Evolutionary conservation across 2,329 filamentous ascomycete genomes (phyloP).

Genomic region (Sporothrix brasiliensis): DNA sequence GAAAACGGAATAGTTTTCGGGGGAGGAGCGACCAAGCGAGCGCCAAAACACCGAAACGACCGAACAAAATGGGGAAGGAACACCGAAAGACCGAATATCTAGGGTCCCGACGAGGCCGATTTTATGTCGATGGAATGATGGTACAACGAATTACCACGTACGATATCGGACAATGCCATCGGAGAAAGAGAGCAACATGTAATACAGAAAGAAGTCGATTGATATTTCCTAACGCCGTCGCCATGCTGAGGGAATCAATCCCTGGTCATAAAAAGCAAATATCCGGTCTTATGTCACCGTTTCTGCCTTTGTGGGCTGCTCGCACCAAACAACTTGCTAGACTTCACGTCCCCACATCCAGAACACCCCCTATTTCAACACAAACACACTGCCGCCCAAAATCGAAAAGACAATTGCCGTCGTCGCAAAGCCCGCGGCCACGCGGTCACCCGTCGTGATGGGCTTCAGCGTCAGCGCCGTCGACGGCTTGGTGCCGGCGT

Average conservation of each 20-base stretch:
- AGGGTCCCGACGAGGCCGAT: constrained; percentile 7
- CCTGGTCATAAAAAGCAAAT: not conserved
- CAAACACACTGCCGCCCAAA: constrained; percentile 54
- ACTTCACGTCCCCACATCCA: not conserved
- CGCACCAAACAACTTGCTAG: not conserved
- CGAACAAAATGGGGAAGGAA: constrained; percentile 3
- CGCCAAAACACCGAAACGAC: not conserved
- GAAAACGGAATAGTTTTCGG: constrained; percentile 13
- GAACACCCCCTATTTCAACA: constrained; percentile 45
- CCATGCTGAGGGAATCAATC: constrained; percentile 22
- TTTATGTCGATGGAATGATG: not conserved
- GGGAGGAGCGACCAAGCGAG: not conserved
- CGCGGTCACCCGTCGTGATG: constrained; percentile 56
- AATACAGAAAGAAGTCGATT: not conserved
- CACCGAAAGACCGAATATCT: constrained; percentile 20
- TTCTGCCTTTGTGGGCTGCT: constrained; percentile 6
- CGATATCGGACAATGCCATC: constrained; percentile 14
- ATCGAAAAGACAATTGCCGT: constrained; percentile 53
- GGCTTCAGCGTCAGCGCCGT: constrained; percentile 41
- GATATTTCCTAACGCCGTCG: constrained; percentile 19
- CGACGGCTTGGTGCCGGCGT: constrained; percentile 47
- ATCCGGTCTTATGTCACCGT: not conserved
- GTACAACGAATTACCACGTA: not conserved
- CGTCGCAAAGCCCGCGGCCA: constrained; percentile 61
- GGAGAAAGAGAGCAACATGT: not conserved